Evolutionary conservation across 371 early-diverging fungal genomes (phyloP).

Genomic region (Zychaea mexicana): DNA sequence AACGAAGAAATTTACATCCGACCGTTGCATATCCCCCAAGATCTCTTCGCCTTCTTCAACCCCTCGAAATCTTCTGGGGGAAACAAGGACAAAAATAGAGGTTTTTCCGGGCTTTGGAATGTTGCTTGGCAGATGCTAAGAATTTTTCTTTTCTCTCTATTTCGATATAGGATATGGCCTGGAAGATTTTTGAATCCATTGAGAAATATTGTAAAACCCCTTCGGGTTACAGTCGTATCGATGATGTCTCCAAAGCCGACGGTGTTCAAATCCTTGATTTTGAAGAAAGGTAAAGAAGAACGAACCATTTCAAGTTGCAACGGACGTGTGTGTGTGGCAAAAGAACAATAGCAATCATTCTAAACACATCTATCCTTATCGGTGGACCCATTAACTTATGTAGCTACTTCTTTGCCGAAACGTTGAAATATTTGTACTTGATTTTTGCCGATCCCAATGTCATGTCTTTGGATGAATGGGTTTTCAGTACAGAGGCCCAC

Average conservation of each 20-base stretch:
- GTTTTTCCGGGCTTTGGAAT: background rate
- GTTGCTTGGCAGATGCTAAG: background rate
- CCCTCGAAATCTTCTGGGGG: background rate
- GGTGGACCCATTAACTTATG: too few species aligned
- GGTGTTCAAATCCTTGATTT: slow-evolving; percentile 29
- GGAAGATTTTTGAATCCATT: slow-evolving; percentile 66
- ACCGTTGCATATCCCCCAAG: background rate
- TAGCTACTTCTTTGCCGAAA: slow-evolving; percentile 89
- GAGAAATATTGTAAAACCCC: slow-evolving; percentile 63
- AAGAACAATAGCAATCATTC: background rate
- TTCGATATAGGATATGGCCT: slow-evolving; percentile 58
- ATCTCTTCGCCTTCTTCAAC: background rate
- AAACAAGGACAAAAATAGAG: background rate
- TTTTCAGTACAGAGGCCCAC: slow-evolving; percentile 83
- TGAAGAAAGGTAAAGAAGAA: slow-evolving; percentile 41
- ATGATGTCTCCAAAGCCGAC: slow-evolving; percentile 44
- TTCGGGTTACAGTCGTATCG: slow-evolving; percentile 67
- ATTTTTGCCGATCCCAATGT: slow-evolving; percentile 67
- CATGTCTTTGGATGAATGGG: slow-evolving; percentile 75
- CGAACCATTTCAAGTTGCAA: background rate
- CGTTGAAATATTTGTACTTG: slow-evolving; percentile 90
- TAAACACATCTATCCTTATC: background rate
- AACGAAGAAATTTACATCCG: background rate
- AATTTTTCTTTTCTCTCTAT: background rate
- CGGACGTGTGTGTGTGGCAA: background rate